Conservation (phyloP, 257 asterid species). For the Cordia subcordata region DNA sequence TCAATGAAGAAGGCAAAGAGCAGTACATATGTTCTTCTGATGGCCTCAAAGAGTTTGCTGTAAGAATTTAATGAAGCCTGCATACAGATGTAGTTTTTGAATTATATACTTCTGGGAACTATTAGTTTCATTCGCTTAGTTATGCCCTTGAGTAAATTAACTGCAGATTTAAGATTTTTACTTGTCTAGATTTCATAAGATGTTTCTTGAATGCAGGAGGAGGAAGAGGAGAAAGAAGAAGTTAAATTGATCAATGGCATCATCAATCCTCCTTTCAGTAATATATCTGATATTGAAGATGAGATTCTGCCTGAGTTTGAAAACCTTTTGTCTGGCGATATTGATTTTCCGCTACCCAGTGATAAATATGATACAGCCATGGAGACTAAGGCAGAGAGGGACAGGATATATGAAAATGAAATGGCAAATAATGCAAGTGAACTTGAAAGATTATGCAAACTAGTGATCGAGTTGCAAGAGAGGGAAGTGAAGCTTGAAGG, state of each 20-base stretch:
- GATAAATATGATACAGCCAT: conserved; percentile 45
- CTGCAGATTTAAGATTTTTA: not conserved
- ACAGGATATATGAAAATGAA: conserved; percentile 53
- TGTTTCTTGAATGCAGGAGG: conserved; percentile 29
- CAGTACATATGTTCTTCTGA: conserved; percentile 29
- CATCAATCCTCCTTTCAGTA: conserved; percentile 45
- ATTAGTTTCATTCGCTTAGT: not conserved
- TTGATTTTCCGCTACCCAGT: conserved; percentile 59
- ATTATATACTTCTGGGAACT: not conserved
- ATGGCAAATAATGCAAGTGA: conserved; percentile 69
- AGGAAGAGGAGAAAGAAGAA: conserved; percentile 85
- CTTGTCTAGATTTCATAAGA: not conserved
- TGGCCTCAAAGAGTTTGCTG: conserved; percentile 53
- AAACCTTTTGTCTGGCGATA: conserved; percentile 71
- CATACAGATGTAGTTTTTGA: not conserved
- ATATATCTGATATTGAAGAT: conserved; percentile 52
- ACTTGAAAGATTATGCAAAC: conserved; percentile 58
- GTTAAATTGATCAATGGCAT: conserved; percentile 70
- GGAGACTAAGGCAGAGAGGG: conserved; percentile 44
- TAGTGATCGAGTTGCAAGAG: conserved; percentile 84
- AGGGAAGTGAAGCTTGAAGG: conserved; percentile 94
- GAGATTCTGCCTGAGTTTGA: conserved; percentile 79
- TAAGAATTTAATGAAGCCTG: conserved; percentile 20
- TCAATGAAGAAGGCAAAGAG: conserved; percentile 37
- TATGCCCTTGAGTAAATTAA: not conserved